Conservation (phyloP, 768 basidiomycete genomes). For the Trametes maxima region DNA sequence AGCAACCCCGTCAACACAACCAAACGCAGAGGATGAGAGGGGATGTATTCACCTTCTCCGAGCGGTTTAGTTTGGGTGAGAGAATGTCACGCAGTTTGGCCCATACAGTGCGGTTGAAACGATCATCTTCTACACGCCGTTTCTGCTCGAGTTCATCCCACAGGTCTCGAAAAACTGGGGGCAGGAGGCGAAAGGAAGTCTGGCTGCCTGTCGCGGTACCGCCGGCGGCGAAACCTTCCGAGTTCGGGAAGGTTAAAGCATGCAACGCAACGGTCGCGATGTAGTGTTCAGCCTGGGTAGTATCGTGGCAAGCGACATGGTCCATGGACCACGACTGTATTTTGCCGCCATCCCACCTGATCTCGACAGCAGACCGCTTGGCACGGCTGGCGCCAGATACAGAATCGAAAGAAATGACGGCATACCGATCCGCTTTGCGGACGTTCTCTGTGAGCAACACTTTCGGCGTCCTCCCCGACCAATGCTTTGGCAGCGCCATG, state of each 20-base stretch:
- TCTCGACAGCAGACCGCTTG: conserved; percentile 67
- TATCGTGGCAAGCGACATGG: conserved; percentile 77
- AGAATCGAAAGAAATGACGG: conserved; percentile 65
- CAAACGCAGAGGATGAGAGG: not conserved
- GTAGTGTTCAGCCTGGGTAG: conserved; percentile 86
- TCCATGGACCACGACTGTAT: conserved; percentile 79
- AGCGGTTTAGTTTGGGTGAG: conserved; percentile 55
- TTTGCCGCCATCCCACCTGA: conserved; percentile 71
- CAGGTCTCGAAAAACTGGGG: conserved; percentile 80
- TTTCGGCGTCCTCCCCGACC: conserved; percentile 83
- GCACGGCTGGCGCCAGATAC: conserved; percentile 76
- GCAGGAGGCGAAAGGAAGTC: conserved; percentile 79
- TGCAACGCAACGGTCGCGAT: conserved; percentile 86
- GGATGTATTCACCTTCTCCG: conserved; percentile 43
- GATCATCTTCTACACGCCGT: conserved; percentile 63
- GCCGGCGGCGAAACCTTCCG: conserved; percentile 66
- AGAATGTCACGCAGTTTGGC: conserved; percentile 62
- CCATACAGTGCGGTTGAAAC: conserved; percentile 72
- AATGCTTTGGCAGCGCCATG: conserved; percentile 82
- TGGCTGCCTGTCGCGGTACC: conserved; percentile 46
- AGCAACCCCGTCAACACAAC: not conserved
- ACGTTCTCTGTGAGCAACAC: conserved; percentile 68
- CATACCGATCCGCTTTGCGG: conserved; percentile 69
- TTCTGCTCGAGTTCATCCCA: conserved; percentile 86
- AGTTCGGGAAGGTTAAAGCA: conserved; percentile 64